Percentiles rank a stretch among this genome's conserved stretches.
These are phyloP conservation scores for Colletotrichum paranaense DNA, from an alignment of 2,329 filamentous ascomycete species.

Conservation along the genomic window DNA sequence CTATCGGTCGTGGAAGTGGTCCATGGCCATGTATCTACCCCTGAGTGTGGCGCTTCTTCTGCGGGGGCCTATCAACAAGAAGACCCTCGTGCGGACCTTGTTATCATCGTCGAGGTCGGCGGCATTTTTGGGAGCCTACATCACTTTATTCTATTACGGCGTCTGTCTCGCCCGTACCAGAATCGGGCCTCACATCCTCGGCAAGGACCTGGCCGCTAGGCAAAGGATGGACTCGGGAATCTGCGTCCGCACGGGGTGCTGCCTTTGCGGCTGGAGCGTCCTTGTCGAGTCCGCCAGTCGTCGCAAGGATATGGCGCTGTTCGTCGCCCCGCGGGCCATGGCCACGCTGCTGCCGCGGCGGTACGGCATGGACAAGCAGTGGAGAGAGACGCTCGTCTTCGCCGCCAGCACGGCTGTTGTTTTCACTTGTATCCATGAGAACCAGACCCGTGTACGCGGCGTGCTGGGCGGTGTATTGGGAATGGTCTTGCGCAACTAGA, in stretches of 20 bases:
- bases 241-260: constrained; percentile 78
- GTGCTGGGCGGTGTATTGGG: constrained; percentile 72
- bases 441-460: constrained; percentile 72
- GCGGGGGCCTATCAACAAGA: constrained; percentile 56
- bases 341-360: constrained; percentile 79
- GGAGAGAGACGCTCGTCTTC: constrained; percentile 75
- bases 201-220: constrained; percentile 57
- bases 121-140: constrained; percentile 81
- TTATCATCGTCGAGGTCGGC: constrained; percentile 76
- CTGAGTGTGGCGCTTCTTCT: constrained; percentile 76
- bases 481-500: constrained; percentile 56
- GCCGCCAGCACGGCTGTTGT: constrained; percentile 76
- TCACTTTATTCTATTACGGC: constrained; percentile 85
- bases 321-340: constrained; percentile 82
- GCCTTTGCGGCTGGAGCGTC: constrained; percentile 85
- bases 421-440: constrained; percentile 74
- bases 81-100: constrained; percentile 60
- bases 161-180: constrained; percentile 83
- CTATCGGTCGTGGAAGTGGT: constrained; percentile 75
- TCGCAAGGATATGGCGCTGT: constrained; percentile 81
- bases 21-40: constrained; percentile 81
- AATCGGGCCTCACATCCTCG: constrained; percentile 76
- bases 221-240: constrained; percentile 70
- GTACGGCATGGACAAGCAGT: constrained; percentile 72
- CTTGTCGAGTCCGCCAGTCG: constrained; percentile 75